Evolutionary conservation across 2,329 filamentous ascomycete species (phyloP).

Genomic region (Alternaria ventricosa): DNA sequence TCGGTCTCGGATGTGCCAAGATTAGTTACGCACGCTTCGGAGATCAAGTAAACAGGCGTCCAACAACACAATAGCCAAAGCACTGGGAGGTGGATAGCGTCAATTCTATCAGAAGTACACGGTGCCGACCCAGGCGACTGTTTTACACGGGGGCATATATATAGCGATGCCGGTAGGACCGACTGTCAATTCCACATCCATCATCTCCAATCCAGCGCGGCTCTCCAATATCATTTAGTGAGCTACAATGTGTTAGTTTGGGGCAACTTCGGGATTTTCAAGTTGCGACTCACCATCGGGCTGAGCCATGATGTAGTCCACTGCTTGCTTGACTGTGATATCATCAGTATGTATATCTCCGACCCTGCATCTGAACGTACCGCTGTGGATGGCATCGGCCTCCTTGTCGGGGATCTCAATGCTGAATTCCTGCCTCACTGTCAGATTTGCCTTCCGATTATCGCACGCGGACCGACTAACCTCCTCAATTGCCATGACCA

Average conservation of each 20-base stretch:
- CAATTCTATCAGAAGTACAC: constrained; percentile 47
- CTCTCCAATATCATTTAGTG: constrained; percentile 36
- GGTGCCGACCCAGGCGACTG: constrained; percentile 43
- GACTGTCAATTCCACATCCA: constrained; percentile 38
- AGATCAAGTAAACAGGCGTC: constrained; percentile 1
- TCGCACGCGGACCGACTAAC: constrained; percentile 55
- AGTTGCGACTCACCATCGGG: constrained; percentile 74
- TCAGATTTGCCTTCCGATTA: constrained; percentile 14
- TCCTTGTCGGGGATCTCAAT: constrained; percentile 99
- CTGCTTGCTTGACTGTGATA: constrained; percentile 82
- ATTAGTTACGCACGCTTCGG: constrained; percentile 21
- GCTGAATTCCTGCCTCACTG: constrained; percentile 70
- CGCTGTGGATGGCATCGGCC: constrained; percentile 90
- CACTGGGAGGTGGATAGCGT: constrained; percentile 37
- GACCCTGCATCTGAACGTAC: constrained; percentile 62
- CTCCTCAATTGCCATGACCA: constrained; percentile 99
- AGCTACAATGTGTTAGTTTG: constrained; percentile 38
- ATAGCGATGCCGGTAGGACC: constrained; percentile 44
- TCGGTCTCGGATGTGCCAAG: constrained; percentile 24
- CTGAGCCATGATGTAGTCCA: constrained; percentile 91
- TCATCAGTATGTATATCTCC: constrained; percentile 40
- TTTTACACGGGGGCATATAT: constrained; percentile 50
- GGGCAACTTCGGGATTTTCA: constrained; percentile 26
- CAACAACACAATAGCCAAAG: constrained; percentile 10
- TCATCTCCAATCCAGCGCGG: constrained; percentile 29